These are phyloP conservation scores for Smittium mucronatum DNA, from an alignment of 371 early-diverging fungal genomes.

Conservation along the genomic window DNA sequence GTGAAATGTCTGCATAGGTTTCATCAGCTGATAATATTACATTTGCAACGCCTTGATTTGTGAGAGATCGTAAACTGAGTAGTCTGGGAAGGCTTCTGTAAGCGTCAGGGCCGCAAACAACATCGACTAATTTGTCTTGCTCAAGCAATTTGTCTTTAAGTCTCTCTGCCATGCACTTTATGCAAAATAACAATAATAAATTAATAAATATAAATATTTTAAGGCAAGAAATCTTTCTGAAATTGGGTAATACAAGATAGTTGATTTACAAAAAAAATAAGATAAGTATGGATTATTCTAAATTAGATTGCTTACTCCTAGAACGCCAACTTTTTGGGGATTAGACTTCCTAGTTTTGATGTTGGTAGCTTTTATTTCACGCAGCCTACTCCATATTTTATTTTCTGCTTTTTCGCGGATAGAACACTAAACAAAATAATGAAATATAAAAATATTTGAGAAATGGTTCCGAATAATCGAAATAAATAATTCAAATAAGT, in stretches of 20 bases:
- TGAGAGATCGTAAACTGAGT: constrained; percentile 46
- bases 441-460: neutral
- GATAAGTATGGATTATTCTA: too few relatives aligned
- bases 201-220: too few relatives aligned
- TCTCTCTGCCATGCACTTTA: constrained; percentile 62
- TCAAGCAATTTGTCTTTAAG: constrained; percentile 59
- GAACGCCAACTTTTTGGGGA: constrained; percentile 59
- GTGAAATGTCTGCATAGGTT: constrained; percentile 69
- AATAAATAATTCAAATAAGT: too few relatives aligned
- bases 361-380: constrained; percentile 41
- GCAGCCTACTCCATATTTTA: constrained; percentile 56
- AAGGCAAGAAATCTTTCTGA: too few relatives aligned
- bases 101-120: constrained; percentile 70
- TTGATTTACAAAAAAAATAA: too few relatives aligned
- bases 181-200: too few relatives aligned
- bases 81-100: constrained; percentile 62
- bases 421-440: constrained; percentile 36
- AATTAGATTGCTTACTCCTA: constrained; percentile 39
- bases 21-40: constrained; percentile 74
- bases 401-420: constrained; percentile 67
- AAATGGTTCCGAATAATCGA: neutral
- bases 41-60: constrained; percentile 58
- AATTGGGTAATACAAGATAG: too few relatives aligned
- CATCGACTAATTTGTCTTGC: constrained; percentile 54
- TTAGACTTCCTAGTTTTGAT: constrained; percentile 36